A percentile compares a stretch with the other conserved stretches of the same genome.
Evolutionary conservation across 371 early-diverging fungal species (phyloP).

Genomic region (Blastocladiella emersonii): DNA sequence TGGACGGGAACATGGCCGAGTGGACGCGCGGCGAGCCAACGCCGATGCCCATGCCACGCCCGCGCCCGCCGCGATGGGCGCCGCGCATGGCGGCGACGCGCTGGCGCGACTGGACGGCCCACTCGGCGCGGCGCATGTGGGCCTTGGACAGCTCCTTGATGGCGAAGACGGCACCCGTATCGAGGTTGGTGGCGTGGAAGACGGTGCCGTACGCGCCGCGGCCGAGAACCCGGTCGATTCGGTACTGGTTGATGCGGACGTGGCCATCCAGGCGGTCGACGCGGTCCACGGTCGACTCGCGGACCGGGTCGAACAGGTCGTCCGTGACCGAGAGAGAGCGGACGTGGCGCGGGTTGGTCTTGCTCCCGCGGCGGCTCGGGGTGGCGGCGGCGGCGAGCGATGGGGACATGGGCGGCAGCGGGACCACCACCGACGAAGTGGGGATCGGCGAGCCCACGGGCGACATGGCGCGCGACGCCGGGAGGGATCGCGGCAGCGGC

Average conservation of each 20-base stretch:
- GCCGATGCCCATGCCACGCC: conserved; percentile 23
- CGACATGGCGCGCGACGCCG: too few relatives aligned
- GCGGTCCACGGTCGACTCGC: background rate
- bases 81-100: conserved; percentile 14
- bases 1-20: background rate
- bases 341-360: too few relatives aligned
- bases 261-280: conserved; percentile 46
- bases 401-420: too few relatives aligned
- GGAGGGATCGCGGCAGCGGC: too few relatives aligned
- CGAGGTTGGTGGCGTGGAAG: background rate
- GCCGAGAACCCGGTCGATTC: conserved; percentile 58
- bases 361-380: too few relatives aligned
- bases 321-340: background rate
- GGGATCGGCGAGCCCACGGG: too few relatives aligned
- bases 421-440: too few relatives aligned
- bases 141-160: conserved; percentile 75
- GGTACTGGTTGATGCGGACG: conserved; percentile 65
- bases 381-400: too few relatives aligned
- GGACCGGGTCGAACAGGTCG: background rate
- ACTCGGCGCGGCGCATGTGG: conserved; percentile 58
- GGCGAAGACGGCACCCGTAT: background rate
- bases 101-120: conserved; percentile 35
- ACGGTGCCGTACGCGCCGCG: conserved; percentile 77
- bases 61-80: conserved; percentile 18
- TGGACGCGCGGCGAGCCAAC: background rate